Evolutionary conservation across 768 basidiomycete species (phyloP), one percentile per base, ranked within the genome.

Genomic region (Mycena kentingensis): DNA sequence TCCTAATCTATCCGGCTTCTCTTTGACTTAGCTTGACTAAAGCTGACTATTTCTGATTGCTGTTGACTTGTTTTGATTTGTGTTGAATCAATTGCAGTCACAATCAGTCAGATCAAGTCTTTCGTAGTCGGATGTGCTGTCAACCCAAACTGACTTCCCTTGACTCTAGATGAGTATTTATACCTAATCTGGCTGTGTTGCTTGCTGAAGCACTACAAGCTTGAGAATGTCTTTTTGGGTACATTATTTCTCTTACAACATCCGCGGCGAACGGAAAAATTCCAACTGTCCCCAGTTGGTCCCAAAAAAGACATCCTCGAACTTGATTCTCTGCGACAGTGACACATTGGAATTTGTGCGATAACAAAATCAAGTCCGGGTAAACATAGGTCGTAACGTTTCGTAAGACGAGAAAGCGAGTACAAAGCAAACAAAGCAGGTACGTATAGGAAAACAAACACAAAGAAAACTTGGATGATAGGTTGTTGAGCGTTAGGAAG

Each of bases 251-350:
- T 13, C 7, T 12, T 15, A 47, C 32, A 32, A 35, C 46, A 47
- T 47, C 46, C 46, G 46, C 46, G 31, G 46, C 31, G 19, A 47
- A 47, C 46, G 21, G 46, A 47, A 47, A 47, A 6, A 12, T 21
- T 35, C n/a, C 34, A 26, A 47, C 46, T 36, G 46, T 47, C 46
- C 46, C 25, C 46, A 36, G 46, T 47, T 22, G 29, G 13, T 5
- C 13, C 21, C 42, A 15, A 44, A 8, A 47, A 47, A 34, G 32
- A 22, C 8, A 25, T 5, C n/a, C 22, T 10, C 21, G 27, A 42
- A 42, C 6, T 47, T 19, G n/a, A 32, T 47, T 5, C 11, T 18
- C 19, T 28, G 6, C 15, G n/a, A 5, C 5, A 47, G 16, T 32
- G 19, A 7, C 26, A 16, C 28, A 21, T 13, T 32, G 24, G 21